These are phyloP conservation scores for Glycine soja DNA, from an alignment of 306 rosid species.

Conservation along the genomic window DNA sequence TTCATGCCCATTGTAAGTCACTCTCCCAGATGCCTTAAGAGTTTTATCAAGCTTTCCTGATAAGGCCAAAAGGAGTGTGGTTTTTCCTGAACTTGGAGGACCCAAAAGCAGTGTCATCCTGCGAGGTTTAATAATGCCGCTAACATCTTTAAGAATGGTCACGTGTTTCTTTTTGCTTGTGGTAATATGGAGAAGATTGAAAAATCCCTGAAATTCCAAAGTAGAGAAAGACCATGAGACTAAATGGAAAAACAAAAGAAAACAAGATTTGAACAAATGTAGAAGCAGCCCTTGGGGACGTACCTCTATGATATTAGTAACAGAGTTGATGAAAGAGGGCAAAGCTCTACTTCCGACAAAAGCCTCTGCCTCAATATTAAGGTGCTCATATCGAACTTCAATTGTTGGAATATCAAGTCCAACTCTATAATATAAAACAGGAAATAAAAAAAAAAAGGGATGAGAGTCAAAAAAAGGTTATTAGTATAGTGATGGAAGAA, in stretches of 20 bases:
- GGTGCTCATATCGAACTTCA: slow-evolving; percentile 75
- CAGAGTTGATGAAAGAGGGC: slow-evolving; percentile 64
- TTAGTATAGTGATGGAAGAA: background rate
- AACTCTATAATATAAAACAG: slow-evolving; percentile 53
- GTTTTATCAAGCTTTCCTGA: slow-evolving; percentile 76
- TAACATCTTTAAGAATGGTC: slow-evolving; percentile 69
- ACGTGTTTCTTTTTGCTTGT: slow-evolving; percentile 58
- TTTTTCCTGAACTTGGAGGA: slow-evolving; percentile 93
- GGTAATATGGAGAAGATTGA: slow-evolving; percentile 51
- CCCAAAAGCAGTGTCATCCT: slow-evolving; percentile 94
- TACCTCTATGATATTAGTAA: slow-evolving; percentile 56
- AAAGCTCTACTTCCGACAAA: slow-evolving; percentile 75
- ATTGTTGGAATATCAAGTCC: slow-evolving; percentile 75
- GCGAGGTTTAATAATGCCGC: slow-evolving; percentile 77
- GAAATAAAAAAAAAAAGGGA: background rate
- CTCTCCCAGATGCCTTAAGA: slow-evolving; percentile 53
- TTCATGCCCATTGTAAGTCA: slow-evolving; percentile 61
- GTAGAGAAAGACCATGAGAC: background rate
- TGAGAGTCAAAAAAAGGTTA: background rate
- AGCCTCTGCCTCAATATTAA: slow-evolving; percentile 74
- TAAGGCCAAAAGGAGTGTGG: slow-evolving; percentile 77
- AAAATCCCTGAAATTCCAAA: slow-evolving; percentile 42
- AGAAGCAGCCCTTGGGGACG: no score
- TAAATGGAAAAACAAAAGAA: background rate
- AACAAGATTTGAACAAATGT: no score